A percentile compares a stretch with the other conserved stretches of the same genome.
Conservation (phyloP, 2,329 filamentous ascomycete species). For the Ambrosiella cleistominuta region DNA sequence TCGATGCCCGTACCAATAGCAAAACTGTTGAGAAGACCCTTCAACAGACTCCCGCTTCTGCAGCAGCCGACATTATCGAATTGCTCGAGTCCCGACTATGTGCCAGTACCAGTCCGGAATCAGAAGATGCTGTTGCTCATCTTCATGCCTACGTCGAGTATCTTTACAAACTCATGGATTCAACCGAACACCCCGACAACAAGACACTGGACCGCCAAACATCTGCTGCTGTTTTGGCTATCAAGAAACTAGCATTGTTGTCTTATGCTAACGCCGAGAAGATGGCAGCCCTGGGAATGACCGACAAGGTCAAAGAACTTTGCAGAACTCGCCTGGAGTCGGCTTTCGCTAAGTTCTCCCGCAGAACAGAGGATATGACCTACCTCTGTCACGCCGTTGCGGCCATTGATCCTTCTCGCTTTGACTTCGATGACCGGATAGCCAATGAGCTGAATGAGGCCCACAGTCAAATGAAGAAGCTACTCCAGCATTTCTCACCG, state of each 20-base stretch:
- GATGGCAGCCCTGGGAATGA: conserved; percentile 27
- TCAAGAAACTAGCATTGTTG: conserved; percentile 36
- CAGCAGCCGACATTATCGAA: conserved; percentile 35
- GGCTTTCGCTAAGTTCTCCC: conserved; percentile 39
- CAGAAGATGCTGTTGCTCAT: conserved; percentile 12
- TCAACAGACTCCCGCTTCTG: conserved; percentile 36
- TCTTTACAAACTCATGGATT: conserved; percentile 32
- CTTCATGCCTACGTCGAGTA: conserved; percentile 37
- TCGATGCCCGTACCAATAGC: conserved; percentile 71
- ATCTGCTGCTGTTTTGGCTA: conserved; percentile 22
- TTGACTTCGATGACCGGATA: conserved; percentile 38
- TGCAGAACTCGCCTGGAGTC: conserved; percentile 40
- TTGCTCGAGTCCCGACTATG: conserved; percentile 29
- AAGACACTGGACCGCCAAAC: conserved; percentile 19
- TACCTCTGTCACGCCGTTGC: conserved; percentile 36
- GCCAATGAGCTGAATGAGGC: conserved; percentile 35
- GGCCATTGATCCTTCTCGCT: conserved; percentile 33
- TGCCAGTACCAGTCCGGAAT: conserved; percentile 9
- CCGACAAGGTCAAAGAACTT: conserved; percentile 33
- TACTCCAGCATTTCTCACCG: conserved; percentile 26
- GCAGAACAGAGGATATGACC: conserved; percentile 33
- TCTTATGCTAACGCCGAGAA: conserved; percentile 34
- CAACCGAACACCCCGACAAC: conserved; percentile 19
- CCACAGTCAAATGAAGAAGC: conserved; percentile 33
- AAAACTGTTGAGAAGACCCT: conserved; percentile 68